phyloP scores from a whole-genome alignment of 192 early-diverging fungal genomes.

The Dissophora globulifera region DNA sequence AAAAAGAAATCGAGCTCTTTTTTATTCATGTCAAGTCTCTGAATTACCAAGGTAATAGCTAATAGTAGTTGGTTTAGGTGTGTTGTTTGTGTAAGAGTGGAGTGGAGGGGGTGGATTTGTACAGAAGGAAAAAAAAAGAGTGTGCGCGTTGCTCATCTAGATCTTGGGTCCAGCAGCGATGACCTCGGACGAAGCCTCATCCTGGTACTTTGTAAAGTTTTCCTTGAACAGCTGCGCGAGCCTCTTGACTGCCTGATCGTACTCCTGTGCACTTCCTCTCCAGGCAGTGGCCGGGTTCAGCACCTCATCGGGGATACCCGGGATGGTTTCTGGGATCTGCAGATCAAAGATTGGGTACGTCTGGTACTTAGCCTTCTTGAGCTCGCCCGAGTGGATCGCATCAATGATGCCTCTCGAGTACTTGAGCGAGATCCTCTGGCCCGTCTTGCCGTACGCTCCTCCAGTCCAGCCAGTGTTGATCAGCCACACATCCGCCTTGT shows the following conservation, averaged over 20 bases:
- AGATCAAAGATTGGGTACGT: conserved; percentile 91
- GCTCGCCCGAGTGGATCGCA: conserved; percentile 94
- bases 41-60: no score
- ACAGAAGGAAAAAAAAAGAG: no score
- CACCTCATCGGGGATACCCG: conserved; percentile 86
- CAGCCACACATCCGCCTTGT: conserved; percentile 90
- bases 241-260: conserved; percentile 76
- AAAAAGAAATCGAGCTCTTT: no score
- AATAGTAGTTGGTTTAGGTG: no score
- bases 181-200: conserved; percentile 74
- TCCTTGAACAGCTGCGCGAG: conserved; percentile 86
- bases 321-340: conserved; percentile 80
- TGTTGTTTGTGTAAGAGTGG: background rate
- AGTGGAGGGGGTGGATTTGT: no score
- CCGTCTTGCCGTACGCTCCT: conserved; percentile 85
- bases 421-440: conserved; percentile 93
- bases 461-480: conserved; percentile 99
- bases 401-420: conserved; percentile 98
- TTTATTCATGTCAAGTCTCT: no score
- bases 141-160: no score
- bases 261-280: conserved; percentile 76
- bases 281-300: conserved; percentile 91
- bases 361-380: conserved; percentile 83
- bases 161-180: conserved; percentile 75
- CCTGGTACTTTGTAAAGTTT: conserved; percentile 88